These are phyloP conservation scores for Arabidopsis thaliana DNA, from an alignment of 345 rosid genomes.

Conservation along the genomic window DNA sequence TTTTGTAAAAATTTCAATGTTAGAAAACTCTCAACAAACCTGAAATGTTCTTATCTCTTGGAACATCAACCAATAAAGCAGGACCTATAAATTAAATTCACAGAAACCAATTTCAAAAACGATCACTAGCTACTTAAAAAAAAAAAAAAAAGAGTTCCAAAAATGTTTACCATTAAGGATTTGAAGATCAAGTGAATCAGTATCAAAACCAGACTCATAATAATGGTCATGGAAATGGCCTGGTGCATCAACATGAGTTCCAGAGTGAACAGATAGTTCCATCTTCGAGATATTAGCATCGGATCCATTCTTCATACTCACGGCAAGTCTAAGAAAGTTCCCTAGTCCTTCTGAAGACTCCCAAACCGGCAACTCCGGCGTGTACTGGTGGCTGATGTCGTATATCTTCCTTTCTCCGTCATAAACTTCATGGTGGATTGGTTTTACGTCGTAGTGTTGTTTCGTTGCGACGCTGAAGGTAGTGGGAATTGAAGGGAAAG, in stretches of 20 bases:
- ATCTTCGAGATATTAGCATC: conserved; percentile 78
- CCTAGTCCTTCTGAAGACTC: conserved; percentile 57
- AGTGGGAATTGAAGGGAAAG: not conserved
- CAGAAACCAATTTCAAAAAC: not conserved
- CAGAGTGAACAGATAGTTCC: conserved; percentile 80
- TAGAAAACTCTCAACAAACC: conserved; percentile 44
- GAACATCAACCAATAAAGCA: conserved; percentile 64
- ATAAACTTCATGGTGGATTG: conserved; percentile 72
- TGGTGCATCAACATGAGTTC: conserved; percentile 92
- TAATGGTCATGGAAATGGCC: conserved; percentile 82
- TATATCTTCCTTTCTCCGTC: conserved; percentile 58
- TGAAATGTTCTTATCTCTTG: conserved; percentile 60
- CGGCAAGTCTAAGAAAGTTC: conserved; percentile 59
- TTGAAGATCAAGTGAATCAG: conserved; percentile 79
- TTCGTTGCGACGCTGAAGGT: conserved; percentile 1
- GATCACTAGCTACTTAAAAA: not conserved
- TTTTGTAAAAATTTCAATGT: not conserved
- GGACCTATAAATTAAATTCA: conserved; percentile 43
- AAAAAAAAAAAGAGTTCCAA: not conserved
- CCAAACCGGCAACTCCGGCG: conserved; percentile 65
- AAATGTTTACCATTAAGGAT: conserved; percentile 54
- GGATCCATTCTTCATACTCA: conserved; percentile 91
- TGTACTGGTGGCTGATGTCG: conserved; percentile 78
- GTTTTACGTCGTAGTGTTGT: conserved; percentile 37
- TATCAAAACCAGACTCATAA: conserved; percentile 88